Conservation (phyloP, 768 basidiomycete genomes). For the Calocybe gangraenosa region DNA sequence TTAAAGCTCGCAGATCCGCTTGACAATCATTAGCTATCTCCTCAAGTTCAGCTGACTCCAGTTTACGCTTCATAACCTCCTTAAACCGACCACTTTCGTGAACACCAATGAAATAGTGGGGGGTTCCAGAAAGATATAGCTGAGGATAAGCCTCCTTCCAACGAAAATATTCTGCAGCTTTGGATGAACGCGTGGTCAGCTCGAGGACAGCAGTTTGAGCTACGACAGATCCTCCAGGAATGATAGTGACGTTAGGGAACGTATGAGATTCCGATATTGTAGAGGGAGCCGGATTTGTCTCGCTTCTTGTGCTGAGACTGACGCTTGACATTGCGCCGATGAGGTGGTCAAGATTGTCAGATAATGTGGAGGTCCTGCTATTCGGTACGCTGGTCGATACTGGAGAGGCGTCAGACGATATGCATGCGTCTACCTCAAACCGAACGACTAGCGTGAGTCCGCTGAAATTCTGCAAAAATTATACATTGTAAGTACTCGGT, state of each 20-base stretch:
- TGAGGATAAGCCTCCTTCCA: slow-evolving; percentile 66
- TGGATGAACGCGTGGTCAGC: slow-evolving; percentile 38
- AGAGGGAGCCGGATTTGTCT: slow-evolving; percentile 15
- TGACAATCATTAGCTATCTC: slow-evolving; percentile 24
- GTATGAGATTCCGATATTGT: slow-evolving; percentile 3
- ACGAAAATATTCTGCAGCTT: slow-evolving; percentile 29
- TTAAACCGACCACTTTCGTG: slow-evolving; percentile 54
- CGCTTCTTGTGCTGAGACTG: slow-evolving; percentile 20
- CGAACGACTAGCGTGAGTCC: slow-evolving; percentile 56
- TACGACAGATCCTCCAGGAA: slow-evolving; percentile 26
- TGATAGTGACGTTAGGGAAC: slow-evolving; percentile 19
- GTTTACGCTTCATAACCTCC: slow-evolving; percentile 43
- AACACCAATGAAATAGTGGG: slow-evolving; percentile 53
- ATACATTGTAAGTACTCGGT: neutral
- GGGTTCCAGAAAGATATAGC: slow-evolving; percentile 65
- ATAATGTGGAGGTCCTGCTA: neutral
- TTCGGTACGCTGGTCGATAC: slow-evolving; percentile 5
- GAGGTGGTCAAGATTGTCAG: slow-evolving; percentile 31
- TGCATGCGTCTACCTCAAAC: slow-evolving; percentile 52
- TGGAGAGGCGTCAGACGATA: slow-evolving; percentile 19
- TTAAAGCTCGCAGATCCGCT: slow-evolving; percentile 31
- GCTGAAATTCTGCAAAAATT: slow-evolving; percentile 43
- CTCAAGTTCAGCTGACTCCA: slow-evolving; percentile 32
- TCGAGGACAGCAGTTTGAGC: slow-evolving; percentile 42
- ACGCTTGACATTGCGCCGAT: slow-evolving; percentile 27